These are phyloP conservation scores for Diaporthe caulivora DNA, from an alignment of 2,329 filamentous ascomycete genomes.

Conservation along the genomic window DNA sequence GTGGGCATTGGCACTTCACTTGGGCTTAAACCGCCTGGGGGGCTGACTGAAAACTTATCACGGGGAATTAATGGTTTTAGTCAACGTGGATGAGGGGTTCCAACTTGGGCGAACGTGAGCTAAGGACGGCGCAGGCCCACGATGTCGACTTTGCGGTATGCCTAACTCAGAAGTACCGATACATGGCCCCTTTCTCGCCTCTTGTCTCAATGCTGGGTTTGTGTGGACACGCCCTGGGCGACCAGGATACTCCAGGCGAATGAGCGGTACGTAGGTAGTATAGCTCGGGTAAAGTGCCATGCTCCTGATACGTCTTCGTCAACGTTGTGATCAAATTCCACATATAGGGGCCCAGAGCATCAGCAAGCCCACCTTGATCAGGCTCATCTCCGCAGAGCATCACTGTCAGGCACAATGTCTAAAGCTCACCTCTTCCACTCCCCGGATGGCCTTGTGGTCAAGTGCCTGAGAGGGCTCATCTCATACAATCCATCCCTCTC, in stretches of 20 bases:
- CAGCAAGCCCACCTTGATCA: background rate
- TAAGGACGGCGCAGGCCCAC: background rate
- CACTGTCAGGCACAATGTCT: conserved; percentile 55
- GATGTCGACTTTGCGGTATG: background rate
- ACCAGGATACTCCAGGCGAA: background rate
- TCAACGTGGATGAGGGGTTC: conserved; percentile 15
- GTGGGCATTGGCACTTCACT: background rate
- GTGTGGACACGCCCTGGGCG: background rate
- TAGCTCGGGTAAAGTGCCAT: background rate
- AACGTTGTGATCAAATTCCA: background rate
- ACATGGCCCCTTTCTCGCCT: conserved; percentile 22
- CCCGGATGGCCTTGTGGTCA: conserved; percentile 65
- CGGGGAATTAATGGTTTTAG: background rate
- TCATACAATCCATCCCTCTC: conserved; percentile 65
- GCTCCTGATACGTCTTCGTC: background rate
- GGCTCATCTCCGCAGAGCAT: background rate
- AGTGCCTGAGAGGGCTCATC: conserved; percentile 63
- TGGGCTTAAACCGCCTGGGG: background rate
- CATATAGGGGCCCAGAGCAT: background rate
- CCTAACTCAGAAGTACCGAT: conserved; percentile 30
- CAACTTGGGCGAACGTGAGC: conserved; percentile 3
- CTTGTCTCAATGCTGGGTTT: background rate
- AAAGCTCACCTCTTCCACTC: conserved; percentile 66
- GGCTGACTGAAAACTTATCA: background rate
- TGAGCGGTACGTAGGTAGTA: background rate